Base-by-base conservation (phyloP, 352 stramenopile species). In the Globisporangium solare region DNA sequence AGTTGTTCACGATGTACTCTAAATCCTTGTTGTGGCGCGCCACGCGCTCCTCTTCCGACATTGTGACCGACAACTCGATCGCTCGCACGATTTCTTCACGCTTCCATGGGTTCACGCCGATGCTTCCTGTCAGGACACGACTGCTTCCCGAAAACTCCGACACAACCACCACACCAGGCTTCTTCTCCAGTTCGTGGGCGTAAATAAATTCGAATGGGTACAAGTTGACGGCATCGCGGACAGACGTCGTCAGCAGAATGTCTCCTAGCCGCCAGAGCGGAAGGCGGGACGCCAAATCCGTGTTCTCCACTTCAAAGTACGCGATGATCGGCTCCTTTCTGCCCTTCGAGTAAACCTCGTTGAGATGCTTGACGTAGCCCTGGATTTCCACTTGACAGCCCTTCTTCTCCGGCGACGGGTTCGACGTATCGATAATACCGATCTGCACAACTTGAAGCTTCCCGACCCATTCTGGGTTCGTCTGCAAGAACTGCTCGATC, bases 31-130 rank as follows among this genome's bases (percentile, higher is more conserved):
- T 54, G 48, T 95, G 88, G 22, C 89, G 79, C 24, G 86, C 83
- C 22, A 64, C 43, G 17, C 80, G 73, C 58, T 95, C 79, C 7
- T 89, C 77, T 13, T 83, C 58, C 3, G 70, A 75, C 81, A 95
- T 93, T 3, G 69, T 89, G 32, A 95, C 40, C 12, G 80, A 81
- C 2, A 80, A 45, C 47, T 81, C 51, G 55, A 95, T 72, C 13
- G 80, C 80, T 32, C 79, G 68, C 40, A 94, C 74, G 32, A 97
- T 89, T 47, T 96, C 89, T 18, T 92, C 74, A 13, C 90, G 82
- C 70, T 98, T 98, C 96, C 97, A 99, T 12, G 97, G 97, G 71
- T 99, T 99, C 21, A 99, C 90, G 50, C 95, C 92, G 47, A 99
- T 71, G 46, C 95, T 96, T 10, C 97, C 97, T 18, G 91, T 90